Conservation (phyloP, 768 basidiomycete species). For the Rhodotorula kratochvilovae region DNA sequence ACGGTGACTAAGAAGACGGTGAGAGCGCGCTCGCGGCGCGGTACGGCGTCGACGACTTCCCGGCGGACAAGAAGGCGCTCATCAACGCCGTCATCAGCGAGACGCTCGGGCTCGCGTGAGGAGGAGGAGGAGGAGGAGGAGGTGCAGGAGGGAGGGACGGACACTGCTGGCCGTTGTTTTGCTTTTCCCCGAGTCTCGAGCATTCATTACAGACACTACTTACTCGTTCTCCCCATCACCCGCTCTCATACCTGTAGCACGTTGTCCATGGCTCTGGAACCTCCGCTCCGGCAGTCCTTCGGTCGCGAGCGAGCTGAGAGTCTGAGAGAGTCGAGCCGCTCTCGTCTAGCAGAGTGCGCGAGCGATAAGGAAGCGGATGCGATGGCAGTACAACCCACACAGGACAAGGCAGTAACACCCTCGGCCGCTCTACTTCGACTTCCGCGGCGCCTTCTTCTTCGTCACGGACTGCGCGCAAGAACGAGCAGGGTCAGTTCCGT, state of each 20-base stretch:
- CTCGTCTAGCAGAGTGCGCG: no score
- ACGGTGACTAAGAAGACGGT: conserved; percentile 88
- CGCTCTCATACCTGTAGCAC: no score
- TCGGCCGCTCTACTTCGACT: not conserved
- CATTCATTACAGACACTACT: no score
- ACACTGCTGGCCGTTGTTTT: not conserved
- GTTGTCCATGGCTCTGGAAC: no score
- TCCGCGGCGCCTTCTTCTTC: conserved; percentile 16
- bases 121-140: not conserved
- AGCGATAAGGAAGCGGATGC: no score
- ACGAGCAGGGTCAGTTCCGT: not conserved
- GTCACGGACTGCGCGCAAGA: not conserved
- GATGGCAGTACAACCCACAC: no score
- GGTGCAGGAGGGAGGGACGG: not conserved
- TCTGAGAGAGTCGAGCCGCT: no score
- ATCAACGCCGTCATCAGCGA: conserved; percentile 74
- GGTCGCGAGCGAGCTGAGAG: no score
- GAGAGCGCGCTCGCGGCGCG: conserved; percentile 73
- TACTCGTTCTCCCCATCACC: no score
- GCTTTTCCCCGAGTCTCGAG: not conserved
- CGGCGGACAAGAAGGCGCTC: conserved; percentile 58
- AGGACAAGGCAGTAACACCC: no score
- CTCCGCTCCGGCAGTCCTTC: no score
- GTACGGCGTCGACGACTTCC: conserved; percentile 68
- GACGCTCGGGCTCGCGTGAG: conserved; percentile 21